These are phyloP conservation scores for Bacterosira constricta DNA, from an alignment of 108 stramenopile genomes.

Conservation along the genomic window DNA sequence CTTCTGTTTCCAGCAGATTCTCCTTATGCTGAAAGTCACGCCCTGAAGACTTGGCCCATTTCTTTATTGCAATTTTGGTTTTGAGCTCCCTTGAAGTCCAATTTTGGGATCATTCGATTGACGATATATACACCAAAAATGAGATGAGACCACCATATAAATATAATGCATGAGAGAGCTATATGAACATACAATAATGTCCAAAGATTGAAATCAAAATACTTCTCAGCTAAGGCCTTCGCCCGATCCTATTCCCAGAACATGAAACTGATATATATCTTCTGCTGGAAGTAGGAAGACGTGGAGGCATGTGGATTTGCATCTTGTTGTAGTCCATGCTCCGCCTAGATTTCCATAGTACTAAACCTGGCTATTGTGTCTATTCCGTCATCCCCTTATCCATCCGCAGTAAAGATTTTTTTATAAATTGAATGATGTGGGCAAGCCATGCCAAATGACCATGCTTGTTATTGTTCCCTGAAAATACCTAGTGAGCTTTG, in stretches of 20 bases:
- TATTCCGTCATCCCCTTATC: background rate
- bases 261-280: constrained; percentile 10
- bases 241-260: background rate
- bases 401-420: background rate
- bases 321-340: background rate
- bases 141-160: constrained; percentile 13
- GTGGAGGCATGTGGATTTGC: background rate
- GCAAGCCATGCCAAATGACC: background rate
- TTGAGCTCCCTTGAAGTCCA: constrained; percentile 6
- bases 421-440: background rate
- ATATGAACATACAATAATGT: background rate
- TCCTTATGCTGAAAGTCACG: constrained; percentile 37
- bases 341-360: background rate
- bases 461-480: background rate
- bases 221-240: background rate
- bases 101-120: background rate
- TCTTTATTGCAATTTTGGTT: constrained; percentile 1
- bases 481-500: background rate
- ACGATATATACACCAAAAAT: constrained; percentile 24
- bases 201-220: background rate
- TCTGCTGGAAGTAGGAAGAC: background rate
- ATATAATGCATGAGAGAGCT: background rate
- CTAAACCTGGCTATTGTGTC: background rate
- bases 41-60: constrained; percentile 12
- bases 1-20: constrained; percentile 27